Evolutionary conservation across 768 basidiomycete species (phyloP).

Genomic region (Cyathus striatus): DNA sequence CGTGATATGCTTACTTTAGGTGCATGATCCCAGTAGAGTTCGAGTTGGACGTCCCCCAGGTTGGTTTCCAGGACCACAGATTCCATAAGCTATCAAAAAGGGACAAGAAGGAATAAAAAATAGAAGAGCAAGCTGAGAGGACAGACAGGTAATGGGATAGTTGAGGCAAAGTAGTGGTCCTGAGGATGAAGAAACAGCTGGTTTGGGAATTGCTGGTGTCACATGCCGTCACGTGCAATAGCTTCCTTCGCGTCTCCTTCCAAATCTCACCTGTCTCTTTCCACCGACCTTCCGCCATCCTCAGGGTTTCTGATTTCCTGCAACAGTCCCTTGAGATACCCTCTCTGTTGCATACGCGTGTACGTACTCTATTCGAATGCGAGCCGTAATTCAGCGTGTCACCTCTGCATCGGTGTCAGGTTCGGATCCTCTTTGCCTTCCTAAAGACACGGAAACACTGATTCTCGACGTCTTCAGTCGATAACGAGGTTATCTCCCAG

Average conservation of each 20-base stretch:
- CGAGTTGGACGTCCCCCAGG: slow-evolving; percentile 82
- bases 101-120: not conserved
- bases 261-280: not conserved
- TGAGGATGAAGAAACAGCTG: too few relatives aligned
- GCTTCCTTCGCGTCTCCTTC: not conserved
- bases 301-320: not conserved
- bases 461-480: slow-evolving; percentile 43
- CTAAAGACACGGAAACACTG: not conserved
- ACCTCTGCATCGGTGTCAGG: slow-evolving; percentile 81
- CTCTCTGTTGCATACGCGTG: not conserved
- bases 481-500: slow-evolving; percentile 70
- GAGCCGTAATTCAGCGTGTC: slow-evolving; percentile 83
- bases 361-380: slow-evolving; percentile 41
- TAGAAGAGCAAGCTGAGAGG: not conserved
- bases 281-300: not conserved
- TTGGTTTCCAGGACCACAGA: slow-evolving; percentile 79
- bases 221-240: too few relatives aligned
- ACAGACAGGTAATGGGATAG: too few relatives aligned
- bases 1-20: slow-evolving; percentile 46
- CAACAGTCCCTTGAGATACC: not conserved
- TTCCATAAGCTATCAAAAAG: slow-evolving; percentile 21
- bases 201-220: too few relatives aligned
- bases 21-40: slow-evolving; percentile 91
- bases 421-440: slow-evolving; percentile 18
- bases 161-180: too few relatives aligned